Percentiles rank a stretch among this genome's conserved stretches.
Conservation (phyloP, 2,329 filamentous ascomycete genomes). For the Calonectria leucothoes region DNA sequence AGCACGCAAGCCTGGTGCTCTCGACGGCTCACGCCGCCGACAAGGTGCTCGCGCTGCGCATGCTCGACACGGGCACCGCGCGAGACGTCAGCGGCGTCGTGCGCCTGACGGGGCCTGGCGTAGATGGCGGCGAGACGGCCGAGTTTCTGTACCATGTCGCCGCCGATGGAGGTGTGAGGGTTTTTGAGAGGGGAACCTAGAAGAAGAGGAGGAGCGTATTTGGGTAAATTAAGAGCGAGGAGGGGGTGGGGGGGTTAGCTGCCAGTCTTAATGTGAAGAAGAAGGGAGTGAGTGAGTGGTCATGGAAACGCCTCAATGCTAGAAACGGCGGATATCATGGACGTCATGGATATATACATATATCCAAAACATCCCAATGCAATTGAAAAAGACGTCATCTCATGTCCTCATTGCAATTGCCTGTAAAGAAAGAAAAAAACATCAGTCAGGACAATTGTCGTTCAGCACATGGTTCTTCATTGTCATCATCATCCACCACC, state of each 20-base stretch:
- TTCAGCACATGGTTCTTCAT: neutral
- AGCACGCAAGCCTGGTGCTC: constrained; percentile 78
- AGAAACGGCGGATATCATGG: neutral
- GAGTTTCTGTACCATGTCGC: constrained; percentile 87
- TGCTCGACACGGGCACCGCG: constrained; percentile 88
- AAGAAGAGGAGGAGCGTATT: neutral
- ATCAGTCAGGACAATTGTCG: neutral
- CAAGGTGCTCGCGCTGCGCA: constrained; percentile 77
- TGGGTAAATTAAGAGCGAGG: neutral
- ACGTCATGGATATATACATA: neutral
- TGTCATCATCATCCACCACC: neutral
- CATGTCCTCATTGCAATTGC: neutral
- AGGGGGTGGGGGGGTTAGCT: neutral
- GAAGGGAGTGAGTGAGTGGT: neutral
- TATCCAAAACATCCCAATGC: neutral
- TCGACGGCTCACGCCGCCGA: constrained; percentile 80
- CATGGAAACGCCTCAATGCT: neutral
- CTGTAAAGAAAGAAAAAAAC: neutral
- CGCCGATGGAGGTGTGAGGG: constrained; percentile 81
- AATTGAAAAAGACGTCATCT: neutral
- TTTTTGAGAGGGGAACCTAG: constrained; percentile 81
- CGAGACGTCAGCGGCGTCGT: constrained; percentile 91
- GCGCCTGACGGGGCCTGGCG: constrained; percentile 69
- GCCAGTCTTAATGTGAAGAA: neutral
- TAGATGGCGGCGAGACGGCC: constrained; percentile 61